These are phyloP conservation scores for Colletotrichum tamarilloi DNA, from an alignment of 2,329 filamentous ascomycete genomes.

Conservation along the genomic window DNA sequence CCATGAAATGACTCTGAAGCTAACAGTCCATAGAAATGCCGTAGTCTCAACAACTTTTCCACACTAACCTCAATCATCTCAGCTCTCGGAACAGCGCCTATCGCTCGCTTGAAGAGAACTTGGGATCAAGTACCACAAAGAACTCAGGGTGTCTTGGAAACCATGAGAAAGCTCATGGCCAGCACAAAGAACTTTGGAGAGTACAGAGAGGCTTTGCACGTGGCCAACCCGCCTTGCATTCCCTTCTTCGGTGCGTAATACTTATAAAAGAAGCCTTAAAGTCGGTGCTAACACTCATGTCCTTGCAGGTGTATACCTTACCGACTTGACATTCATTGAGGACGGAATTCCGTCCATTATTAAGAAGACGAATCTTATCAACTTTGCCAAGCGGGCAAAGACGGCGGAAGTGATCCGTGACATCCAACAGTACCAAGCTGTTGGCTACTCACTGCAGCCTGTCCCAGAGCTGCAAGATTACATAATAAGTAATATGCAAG, in stretches of 20 bases:
- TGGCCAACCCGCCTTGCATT: conserved; percentile 95
- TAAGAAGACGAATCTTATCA: conserved; percentile 96
- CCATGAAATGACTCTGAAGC: conserved; percentile 30
- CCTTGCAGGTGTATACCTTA: conserved; percentile 87
- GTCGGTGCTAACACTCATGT: background rate
- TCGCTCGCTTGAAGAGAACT: conserved; percentile 91
- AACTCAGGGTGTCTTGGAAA: conserved; percentile 83
- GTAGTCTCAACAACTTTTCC: conserved; percentile 93
- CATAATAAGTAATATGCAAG: conserved; percentile 95
- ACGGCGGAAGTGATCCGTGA: conserved; percentile 98
- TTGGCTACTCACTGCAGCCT: conserved; percentile 90
- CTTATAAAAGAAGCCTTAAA: background rate
- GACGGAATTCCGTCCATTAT: conserved; percentile 96
- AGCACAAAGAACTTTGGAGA: conserved; percentile 99
- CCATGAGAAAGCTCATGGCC: conserved; percentile 94
- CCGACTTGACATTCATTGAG: conserved; percentile 97
- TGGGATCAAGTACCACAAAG: conserved; percentile 94
- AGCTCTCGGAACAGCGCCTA: conserved; percentile 91
- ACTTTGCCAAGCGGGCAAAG: conserved; percentile 98
- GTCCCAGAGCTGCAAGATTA: conserved; percentile 96
- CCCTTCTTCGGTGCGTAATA: conserved; percentile 87
- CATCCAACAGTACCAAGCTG: conserved; percentile 98
- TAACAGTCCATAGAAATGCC: conserved; percentile 80
- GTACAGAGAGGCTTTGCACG: conserved; percentile 92
- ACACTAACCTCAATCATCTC: conserved; percentile 98